Evolutionary conservation across 768 basidiomycete genomes (phyloP).

Genomic region (Collybiopsis confluens): DNA sequence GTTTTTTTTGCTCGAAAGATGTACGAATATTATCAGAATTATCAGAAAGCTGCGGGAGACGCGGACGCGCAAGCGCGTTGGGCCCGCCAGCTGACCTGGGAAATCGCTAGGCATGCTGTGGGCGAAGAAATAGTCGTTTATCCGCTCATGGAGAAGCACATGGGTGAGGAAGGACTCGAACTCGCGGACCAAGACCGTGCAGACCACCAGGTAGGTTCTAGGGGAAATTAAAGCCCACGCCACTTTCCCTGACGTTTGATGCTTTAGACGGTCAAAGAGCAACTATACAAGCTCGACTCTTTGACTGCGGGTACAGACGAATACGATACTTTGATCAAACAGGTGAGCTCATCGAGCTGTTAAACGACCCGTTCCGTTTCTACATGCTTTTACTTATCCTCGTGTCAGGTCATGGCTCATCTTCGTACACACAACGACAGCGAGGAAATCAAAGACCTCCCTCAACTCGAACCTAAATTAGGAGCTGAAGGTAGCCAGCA

Average conservation of each 20-base stretch:
- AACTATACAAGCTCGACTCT: conserved; percentile 43
- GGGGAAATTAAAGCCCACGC: too few relatives aligned
- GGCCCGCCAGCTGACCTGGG: conserved; percentile 53
- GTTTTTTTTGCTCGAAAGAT: too few relatives aligned
- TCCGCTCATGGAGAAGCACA: conserved; percentile 54
- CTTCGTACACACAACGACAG: conserved; percentile 51
- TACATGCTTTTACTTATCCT: neutral
- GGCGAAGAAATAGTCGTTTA: conserved; percentile 65
- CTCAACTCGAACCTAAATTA: conserved; percentile 44
- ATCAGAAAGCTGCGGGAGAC: conserved; percentile 36
- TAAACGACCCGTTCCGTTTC: neutral
- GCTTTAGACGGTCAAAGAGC: conserved; percentile 32
- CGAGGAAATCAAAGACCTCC: conserved; percentile 57
- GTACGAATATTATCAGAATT: conserved; percentile 52
- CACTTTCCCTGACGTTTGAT: neutral
- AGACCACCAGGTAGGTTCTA: conserved; percentile 47
- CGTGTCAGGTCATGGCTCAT: conserved; percentile 36
- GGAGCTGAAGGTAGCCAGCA: conserved; percentile 36
- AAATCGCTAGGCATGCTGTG: conserved; percentile 56
- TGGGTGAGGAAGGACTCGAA: conserved; percentile 45
- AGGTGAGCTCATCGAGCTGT: neutral
- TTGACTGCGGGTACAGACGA: conserved; percentile 37
- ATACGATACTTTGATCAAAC: conserved; percentile 37
- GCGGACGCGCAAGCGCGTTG: conserved; percentile 46
- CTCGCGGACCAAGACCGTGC: conserved; percentile 52